Conservation (phyloP, 2,329 filamentous ascomycete genomes). For the Cladosporium sp. region DNA sequence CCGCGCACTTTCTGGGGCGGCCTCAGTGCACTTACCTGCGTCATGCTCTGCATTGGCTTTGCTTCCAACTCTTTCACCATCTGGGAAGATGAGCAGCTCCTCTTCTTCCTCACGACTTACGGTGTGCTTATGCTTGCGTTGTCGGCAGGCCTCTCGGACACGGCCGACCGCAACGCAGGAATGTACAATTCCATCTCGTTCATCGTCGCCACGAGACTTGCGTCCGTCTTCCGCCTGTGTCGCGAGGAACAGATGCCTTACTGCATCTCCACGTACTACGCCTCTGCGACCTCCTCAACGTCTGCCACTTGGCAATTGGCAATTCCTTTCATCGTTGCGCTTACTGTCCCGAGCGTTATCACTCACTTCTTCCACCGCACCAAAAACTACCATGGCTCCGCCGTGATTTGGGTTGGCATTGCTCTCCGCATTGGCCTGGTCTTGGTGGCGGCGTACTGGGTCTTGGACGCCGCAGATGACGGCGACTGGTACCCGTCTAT, state of each 20-base stretch:
- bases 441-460: conserved; percentile 78
- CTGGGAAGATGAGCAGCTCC: conserved; percentile 93
- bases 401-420: conserved; percentile 77
- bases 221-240: conserved; percentile 87
- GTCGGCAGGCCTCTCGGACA: conserved; percentile 67
- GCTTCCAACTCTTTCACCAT: conserved; percentile 98
- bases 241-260: conserved; percentile 98
- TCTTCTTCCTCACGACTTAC: conserved; percentile 89
- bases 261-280: conserved; percentile 93
- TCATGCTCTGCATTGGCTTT: conserved; percentile 89
- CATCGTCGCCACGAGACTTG: conserved; percentile 69
- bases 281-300: conserved; percentile 84
- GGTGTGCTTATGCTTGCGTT: conserved; percentile 70
- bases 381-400: conserved; percentile 81
- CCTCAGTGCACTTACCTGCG: conserved; percentile 72
- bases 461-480: conserved; percentile 83
- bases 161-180: conserved; percentile 67
- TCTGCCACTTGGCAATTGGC: conserved; percentile 85
- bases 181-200: conserved; percentile 84
- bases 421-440: conserved; percentile 73
- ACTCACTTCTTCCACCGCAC: conserved; percentile 78
- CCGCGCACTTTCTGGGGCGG: conserved; percentile 86
- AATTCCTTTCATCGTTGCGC: conserved; percentile 71
- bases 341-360: conserved; percentile 69
- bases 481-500: conserved; percentile 68